Base-by-base conservation (phyloP, 2,329 filamentous ascomycete species). In the Trichoderma atroviride region DNA sequence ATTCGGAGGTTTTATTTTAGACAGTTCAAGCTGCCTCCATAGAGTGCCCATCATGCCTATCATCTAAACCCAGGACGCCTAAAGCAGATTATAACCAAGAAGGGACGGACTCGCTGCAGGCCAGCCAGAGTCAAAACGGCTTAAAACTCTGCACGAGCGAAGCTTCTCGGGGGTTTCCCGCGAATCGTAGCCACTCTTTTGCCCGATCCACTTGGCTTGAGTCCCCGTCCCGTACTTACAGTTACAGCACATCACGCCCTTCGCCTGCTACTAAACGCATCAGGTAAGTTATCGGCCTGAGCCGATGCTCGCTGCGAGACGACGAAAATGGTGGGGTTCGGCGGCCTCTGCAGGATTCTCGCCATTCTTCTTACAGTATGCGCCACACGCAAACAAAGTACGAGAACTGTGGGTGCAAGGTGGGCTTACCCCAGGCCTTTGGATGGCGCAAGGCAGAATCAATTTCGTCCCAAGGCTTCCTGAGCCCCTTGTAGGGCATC, bases 271-370 rank as follows among this genome's bases (percentile, higher is more conserved):
- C 56, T 58, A 50, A n/a, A 50, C 43, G 43, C 47, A 22, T 24
- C 22, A 43, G 40, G 40, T 19, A 57, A 10, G 27, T 22, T 19
- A 14, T 40, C 33, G 55, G 55, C 10, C 55, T 35, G 55, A 29
- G 19, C 27, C 31, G 52, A 35, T 43, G 33, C 10, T 37, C 27
- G 50, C 52, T 55, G 27, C 24, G 22, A 40, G 31, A 35, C 61
- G 47, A 10, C 16, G 50, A 19, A 56, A 47, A 65, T 57, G 62
- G 62, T 47, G 62, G 62, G 62, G 62, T 57, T 47, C 37, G 43
- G 62, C 62, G 40, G 40, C 61, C 52, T 65, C 53, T 65, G 62
- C 52, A 65, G 52, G 62, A 65, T 57, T 57, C 52, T 65, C 24
- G 33, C 53, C 35, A 47, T 57, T 31, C 62, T 57, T 37, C 31